Evolutionary conservation across 108 stramenopile species (phyloP).

Genomic region (Nannochloropsis gaditana): DNA sequence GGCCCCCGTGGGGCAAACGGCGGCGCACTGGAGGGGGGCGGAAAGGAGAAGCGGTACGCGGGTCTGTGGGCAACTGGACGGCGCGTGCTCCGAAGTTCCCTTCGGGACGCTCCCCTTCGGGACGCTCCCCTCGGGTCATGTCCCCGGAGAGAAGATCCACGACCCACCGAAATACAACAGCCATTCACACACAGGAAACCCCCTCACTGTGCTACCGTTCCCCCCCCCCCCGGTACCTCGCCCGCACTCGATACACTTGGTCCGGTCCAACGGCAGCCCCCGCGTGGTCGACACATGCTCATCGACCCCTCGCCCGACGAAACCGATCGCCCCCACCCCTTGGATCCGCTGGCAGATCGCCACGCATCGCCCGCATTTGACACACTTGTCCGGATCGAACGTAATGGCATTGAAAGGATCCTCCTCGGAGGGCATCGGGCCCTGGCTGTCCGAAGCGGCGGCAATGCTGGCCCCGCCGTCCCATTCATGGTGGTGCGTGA

Average conservation of each 20-base stretch:
- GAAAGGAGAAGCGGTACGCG: neutral
- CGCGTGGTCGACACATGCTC: slow-evolving; percentile 49
- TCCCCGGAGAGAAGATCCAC: too few relatives aligned
- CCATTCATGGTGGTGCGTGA: slow-evolving; percentile 43
- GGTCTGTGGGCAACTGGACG: too few relatives aligned
- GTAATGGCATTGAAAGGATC: slow-evolving; percentile 44
- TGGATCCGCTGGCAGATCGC: slow-evolving; percentile 47
- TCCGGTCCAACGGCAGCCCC: slow-evolving; percentile 51
- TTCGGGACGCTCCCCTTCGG: too few relatives aligned
- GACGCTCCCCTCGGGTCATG: too few relatives aligned
- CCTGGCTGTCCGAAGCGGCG: neutral
- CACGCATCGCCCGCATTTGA: slow-evolving; percentile 57
- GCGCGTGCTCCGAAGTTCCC: too few relatives aligned
- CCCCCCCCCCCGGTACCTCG: neutral
- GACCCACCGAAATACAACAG: too few relatives aligned
- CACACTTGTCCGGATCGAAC: slow-evolving; percentile 54
- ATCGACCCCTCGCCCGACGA: slow-evolving; percentile 48
- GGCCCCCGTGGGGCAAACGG: slow-evolving; percentile 56
- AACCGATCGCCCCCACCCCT: slow-evolving; percentile 51
- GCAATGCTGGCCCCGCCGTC: slow-evolving; percentile 9
- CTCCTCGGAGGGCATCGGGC: slow-evolving; percentile 30
- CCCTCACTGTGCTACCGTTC: neutral
- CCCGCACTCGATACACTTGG: slow-evolving; percentile 57
- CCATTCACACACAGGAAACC: neutral
- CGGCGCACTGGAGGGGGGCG: slow-evolving; percentile 45